Evolutionary conservation across 306 rosid species (phyloP).

Genomic region (Vigna reflexopilosa): DNA sequence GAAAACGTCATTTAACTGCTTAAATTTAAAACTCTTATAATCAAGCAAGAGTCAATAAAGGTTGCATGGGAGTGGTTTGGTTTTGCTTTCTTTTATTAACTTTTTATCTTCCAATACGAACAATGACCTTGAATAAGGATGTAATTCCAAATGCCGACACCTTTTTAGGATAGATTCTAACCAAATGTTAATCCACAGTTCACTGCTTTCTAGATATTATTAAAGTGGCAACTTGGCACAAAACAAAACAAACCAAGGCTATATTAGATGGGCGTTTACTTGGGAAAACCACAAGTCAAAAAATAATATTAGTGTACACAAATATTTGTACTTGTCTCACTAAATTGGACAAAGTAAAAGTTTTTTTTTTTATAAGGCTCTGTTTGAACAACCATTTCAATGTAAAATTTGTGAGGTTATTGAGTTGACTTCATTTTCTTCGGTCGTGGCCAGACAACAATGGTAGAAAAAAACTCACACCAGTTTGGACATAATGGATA

Average conservation of each 20-base stretch:
- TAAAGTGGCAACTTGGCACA: conserved; percentile 30
- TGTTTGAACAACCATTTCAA: not conserved
- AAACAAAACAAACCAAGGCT: not conserved
- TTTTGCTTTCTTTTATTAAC: conserved; percentile 4
- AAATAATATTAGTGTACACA: not conserved
- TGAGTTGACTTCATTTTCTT: conserved; percentile 26
- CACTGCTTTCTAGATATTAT: conserved; percentile 15
- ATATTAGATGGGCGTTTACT: conserved; percentile 5
- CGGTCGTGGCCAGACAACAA: not conserved
- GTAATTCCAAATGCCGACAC: conserved; percentile 30
- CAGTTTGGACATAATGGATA: too few species aligned
- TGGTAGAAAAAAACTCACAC: not conserved
- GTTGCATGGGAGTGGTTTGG: not conserved
- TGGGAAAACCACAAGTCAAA: not conserved
- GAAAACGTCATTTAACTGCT: conserved; percentile 21
- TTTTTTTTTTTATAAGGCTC: not conserved
- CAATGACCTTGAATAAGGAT: conserved; percentile 12
- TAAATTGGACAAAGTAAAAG: not conserved
- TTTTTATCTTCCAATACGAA: not conserved
- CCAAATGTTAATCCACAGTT: conserved; percentile 8
- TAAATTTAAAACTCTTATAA: conserved; percentile 1
- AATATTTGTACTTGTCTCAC: not conserved
- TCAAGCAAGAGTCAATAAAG: conserved; percentile 29
- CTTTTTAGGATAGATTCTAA: conserved; percentile 31
- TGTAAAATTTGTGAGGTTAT: not conserved